Percentiles rank a stretch among this genome's conserved stretches.
Conservation (phyloP, 1,139 yeast genomes). For the Yamadazyma spencermartinsiae region DNA sequence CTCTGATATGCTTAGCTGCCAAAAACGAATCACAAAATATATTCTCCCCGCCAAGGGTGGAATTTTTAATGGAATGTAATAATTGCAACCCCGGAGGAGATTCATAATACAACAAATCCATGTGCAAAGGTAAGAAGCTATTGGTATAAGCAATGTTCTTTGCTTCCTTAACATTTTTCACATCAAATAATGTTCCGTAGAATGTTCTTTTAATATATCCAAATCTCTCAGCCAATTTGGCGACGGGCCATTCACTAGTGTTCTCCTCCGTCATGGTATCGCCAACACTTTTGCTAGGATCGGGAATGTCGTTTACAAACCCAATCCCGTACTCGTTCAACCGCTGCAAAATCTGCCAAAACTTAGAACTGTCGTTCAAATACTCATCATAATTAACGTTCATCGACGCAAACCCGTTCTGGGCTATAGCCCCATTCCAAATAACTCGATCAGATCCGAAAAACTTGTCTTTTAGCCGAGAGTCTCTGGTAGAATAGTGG, state of each 20-base stretch:
- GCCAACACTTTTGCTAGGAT: slow-evolving; percentile 19
- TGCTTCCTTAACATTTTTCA: slow-evolving; percentile 58
- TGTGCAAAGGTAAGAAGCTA: slow-evolving; percentile 70
- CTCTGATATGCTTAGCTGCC: slow-evolving; percentile 58
- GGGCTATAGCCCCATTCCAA: slow-evolving; percentile 38
- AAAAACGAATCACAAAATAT: slow-evolving; percentile 74
- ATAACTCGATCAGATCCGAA: slow-evolving; percentile 35
- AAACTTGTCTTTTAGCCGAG: slow-evolving; percentile 32
- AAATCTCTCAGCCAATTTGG: slow-evolving; percentile 54
- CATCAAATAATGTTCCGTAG: slow-evolving; percentile 75
- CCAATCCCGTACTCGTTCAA: slow-evolving; percentile 62
- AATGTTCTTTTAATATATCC: slow-evolving; percentile 76
- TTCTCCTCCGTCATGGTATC: slow-evolving; percentile 30
- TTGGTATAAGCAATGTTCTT: slow-evolving; percentile 74
- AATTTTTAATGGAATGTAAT: slow-evolving; percentile 65
- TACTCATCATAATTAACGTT: slow-evolving; percentile 45
- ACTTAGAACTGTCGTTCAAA: slow-evolving; percentile 32
- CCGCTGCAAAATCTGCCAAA: slow-evolving; percentile 43
- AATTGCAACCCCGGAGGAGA: slow-evolving; percentile 84
- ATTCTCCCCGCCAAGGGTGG: slow-evolving; percentile 69
- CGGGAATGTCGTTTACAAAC: slow-evolving; percentile 56
- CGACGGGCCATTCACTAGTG: slow-evolving; percentile 40
- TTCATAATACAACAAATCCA: slow-evolving; percentile 78
- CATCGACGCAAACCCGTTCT: slow-evolving; percentile 20
- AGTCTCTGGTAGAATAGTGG: slow-evolving; percentile 37